A percentile compares a stretch with the other conserved stretches of the same genome.
phyloP scores from a whole-genome alignment of 176 grass and related monocot species.

The Oryza meyeriana region DNA sequence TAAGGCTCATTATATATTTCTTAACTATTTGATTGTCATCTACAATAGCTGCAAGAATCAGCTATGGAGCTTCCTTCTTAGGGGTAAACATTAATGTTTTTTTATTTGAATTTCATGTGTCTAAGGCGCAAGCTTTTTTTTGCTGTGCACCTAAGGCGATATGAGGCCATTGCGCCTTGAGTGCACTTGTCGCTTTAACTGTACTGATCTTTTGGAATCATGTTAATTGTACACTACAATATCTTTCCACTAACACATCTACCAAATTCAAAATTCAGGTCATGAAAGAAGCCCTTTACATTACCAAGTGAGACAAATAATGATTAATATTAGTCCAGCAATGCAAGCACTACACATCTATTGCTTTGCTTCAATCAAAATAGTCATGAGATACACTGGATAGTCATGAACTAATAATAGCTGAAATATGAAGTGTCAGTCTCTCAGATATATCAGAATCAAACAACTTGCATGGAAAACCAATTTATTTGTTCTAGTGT shows the following conservation, averaged over 20 bases:
- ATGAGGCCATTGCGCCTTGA: not conserved
- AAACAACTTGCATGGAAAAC: slow-evolving; percentile 8
- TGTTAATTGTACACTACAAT: not conserved
- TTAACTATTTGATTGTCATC: not conserved
- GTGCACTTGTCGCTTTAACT: not conserved
- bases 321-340: not conserved
- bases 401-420: slow-evolving; percentile 1
- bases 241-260: not conserved
- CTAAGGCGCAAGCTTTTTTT: not conserved
- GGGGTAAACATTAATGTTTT: not conserved
- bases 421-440: not conserved
- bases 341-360: slow-evolving; percentile 1
- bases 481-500: not conserved
- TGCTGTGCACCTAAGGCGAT: not conserved
- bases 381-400: not conserved
- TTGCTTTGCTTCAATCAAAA: slow-evolving; percentile 11
- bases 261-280: not conserved
- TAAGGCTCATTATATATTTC: not conserved
- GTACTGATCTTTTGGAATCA: not conserved
- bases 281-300: not conserved
- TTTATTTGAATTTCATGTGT: not conserved
- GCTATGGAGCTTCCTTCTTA: not conserved
- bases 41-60: not conserved
- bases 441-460: not conserved
- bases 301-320: not conserved